Percentiles rank a stretch among this genome's conserved stretches.
Conservation (phyloP, 2,329 filamentous ascomycete genomes). For the Exutisphaerella laricina region DNA sequence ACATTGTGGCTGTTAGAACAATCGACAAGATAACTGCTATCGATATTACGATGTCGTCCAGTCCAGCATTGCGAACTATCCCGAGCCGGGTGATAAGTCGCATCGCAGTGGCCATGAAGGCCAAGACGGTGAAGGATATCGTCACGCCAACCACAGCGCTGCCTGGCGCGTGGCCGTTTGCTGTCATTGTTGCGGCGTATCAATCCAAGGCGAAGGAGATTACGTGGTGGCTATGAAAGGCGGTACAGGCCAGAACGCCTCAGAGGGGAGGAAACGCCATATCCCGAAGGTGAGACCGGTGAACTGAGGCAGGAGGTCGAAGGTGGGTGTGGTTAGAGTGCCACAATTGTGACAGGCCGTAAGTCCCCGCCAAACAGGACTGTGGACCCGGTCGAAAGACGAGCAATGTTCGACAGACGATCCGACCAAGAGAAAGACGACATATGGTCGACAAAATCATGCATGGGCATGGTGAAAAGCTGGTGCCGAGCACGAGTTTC, state of each 20-base stretch:
- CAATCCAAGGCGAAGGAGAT: not conserved
- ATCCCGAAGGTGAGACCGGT: too few relatives aligned
- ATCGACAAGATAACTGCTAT: slow-evolving; percentile 16
- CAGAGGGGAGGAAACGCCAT: too few relatives aligned
- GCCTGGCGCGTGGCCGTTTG: slow-evolving; percentile 24
- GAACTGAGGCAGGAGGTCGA: too few relatives aligned
- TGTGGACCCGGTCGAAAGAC: not conserved
- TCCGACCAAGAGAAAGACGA: too few relatives aligned
- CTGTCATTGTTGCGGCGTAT: slow-evolving; percentile 3
- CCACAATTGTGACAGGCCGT: not conserved
- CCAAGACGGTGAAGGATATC: slow-evolving; percentile 24
- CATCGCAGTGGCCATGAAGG: slow-evolving; percentile 17
- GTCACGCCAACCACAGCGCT: slow-evolving; percentile 25
- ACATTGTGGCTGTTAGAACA: slow-evolving; percentile 19
- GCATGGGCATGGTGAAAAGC: slow-evolving; percentile 1
- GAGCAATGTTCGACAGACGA: too few relatives aligned
- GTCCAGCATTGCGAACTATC: slow-evolving; percentile 23
- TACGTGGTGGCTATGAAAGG: not conserved
- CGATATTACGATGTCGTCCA: slow-evolving; percentile 24
- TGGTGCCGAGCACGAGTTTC: not conserved
- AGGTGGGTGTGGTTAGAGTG: not conserved
- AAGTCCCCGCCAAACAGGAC: not conserved
- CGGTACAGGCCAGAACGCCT: not conserved
- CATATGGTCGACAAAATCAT: not conserved
- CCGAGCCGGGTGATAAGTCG: slow-evolving; percentile 21